Percentiles rank a stretch among this genome's conserved stretches.
Evolutionary conservation across 768 basidiomycete genomes (phyloP).

Genomic region (Trametes cinnabarina): DNA sequence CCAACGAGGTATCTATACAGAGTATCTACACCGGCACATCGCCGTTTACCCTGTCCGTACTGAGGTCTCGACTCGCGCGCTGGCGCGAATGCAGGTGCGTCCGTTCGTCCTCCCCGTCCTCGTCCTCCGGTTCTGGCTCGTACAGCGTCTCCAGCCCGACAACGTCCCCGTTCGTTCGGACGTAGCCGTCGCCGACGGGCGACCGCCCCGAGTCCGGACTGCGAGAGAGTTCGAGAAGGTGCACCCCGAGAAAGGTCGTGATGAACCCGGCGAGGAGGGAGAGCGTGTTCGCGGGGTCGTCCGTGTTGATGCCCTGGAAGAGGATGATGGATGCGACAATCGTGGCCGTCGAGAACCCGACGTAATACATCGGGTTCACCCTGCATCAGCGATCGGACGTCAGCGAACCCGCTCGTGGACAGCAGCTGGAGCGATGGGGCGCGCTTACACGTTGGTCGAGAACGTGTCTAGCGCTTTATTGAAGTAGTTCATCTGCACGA

Average conservation of each 20-base stretch:
- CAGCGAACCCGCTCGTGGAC: background rate
- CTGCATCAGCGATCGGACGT: slow-evolving; percentile 37
- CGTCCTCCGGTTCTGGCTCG: slow-evolving; percentile 18
- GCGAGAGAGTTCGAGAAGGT: slow-evolving; percentile 83
- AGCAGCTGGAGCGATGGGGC: background rate
- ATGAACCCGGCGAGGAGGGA: slow-evolving; percentile 89
- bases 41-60: slow-evolving; percentile 1
- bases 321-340: slow-evolving; percentile 93
- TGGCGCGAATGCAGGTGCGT: slow-evolving; percentile 9
- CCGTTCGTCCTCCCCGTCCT: slow-evolving; percentile 14
- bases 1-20: background rate
- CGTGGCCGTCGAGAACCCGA: slow-evolving; percentile 92
- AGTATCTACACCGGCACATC: background rate
- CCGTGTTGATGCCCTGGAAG: slow-evolving; percentile 96
- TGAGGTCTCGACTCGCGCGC: background rate
- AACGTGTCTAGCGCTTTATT: slow-evolving; percentile 98
- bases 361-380: slow-evolving; percentile 97
- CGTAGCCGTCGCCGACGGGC: background rate
- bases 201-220: slow-evolving; percentile 29
- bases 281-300: slow-evolving; percentile 73
- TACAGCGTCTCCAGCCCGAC: slow-evolving; percentile 17
- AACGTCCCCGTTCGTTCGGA: slow-evolving; percentile 14
- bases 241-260: slow-evolving; percentile 94
- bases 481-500: slow-evolving; percentile 95
- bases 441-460: slow-evolving; percentile 90